Evolutionary conservation across 2,329 filamentous ascomycete genomes (phyloP), one percentile per base, ranked within the genome.

Genomic region (Chrysosporium keratinophilum): DNA sequence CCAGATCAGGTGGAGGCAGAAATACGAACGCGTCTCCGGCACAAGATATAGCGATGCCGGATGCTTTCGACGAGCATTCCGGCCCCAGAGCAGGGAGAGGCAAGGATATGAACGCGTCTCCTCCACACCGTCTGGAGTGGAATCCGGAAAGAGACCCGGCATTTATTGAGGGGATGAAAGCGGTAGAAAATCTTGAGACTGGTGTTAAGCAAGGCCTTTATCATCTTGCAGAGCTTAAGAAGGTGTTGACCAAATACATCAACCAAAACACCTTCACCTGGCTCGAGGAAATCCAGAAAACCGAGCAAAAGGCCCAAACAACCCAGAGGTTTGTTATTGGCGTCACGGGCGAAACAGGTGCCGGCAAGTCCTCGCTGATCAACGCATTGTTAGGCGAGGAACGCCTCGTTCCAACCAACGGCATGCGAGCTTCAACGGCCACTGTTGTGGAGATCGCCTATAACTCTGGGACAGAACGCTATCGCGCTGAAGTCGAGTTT

Each of bases 361-460:
- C 78, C 1, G 81, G 81, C 0, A 85, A 84, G 61, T 79, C 75
- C 17, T 80, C 77, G 1, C 69, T 83, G 0, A 82, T 84, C 63
- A 84, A 84, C 60, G 80, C 81, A 0, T 61, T 84, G 34, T 69
- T 84, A 0, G 79, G 83, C 31, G 78, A 84, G 59, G 78, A 83
- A 57, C 70, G 75, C n/a, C 66, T 79, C 14, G 71, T 73, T 0
- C 74, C 76, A 0, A 80, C 77, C 0, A 79, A 78, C 58, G 79
- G 79, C 61, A 78, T 83, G 74, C 68, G 78, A 28, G 80, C 81
- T 0, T 83, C 80, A 54, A 84, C 81, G 0, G 79, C 80, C 0
- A 77, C 79, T 0, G 74, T 81, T 0, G 84, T 80, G 0, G 80
- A 84, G 59, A 73, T 84, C 1, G 75, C 74, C 0, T 83, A 73